Evolutionary conservation across 1,284 basidiomycete species (phyloP).

Genomic region (Malassezia equina): DNA sequence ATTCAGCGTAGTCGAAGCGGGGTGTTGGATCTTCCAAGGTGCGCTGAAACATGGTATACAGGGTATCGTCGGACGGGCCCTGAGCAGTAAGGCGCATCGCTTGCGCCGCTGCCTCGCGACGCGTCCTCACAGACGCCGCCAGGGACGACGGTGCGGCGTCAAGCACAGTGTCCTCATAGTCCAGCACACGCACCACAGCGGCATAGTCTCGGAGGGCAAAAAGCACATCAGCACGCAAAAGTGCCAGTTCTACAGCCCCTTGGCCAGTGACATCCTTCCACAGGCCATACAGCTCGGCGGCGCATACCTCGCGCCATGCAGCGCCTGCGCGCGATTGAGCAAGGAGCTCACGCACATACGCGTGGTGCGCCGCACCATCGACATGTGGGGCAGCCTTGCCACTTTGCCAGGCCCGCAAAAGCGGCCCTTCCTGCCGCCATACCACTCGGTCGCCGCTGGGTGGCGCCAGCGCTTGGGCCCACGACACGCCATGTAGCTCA

Average conservation of each 20-base stretch:
- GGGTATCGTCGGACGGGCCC: constrained; percentile 24
- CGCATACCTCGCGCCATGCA: constrained; percentile 16
- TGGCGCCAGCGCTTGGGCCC: constrained; percentile 17
- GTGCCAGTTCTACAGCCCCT: not conserved
- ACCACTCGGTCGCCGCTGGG: not conserved
- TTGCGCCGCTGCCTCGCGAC: constrained; percentile 15
- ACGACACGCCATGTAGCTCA: constrained; percentile 12
- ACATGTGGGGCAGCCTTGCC: not conserved
- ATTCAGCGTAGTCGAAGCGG: constrained; percentile 29
- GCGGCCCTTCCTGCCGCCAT: constrained; percentile 30
- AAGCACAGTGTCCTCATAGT: not conserved
- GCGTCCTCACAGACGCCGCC: constrained; percentile 19
- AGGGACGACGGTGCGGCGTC: not conserved
- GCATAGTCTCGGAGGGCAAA: constrained; percentile 3
- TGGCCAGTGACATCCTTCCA: not conserved
- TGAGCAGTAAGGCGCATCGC: constrained; percentile 18
- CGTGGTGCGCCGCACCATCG: not conserved
- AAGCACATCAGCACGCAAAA: constrained; percentile 12
- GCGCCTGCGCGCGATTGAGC: constrained; percentile 10
- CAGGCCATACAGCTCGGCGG: constrained; percentile 3
- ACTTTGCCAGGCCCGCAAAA: too few relatives aligned
- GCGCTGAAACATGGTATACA: constrained; percentile 30
- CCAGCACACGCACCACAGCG: constrained; percentile 8
- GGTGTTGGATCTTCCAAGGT: constrained; percentile 27
- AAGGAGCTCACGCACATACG: constrained; percentile 1